A percentile compares a stretch with the other conserved stretches of the same genome.
phyloP scores from a whole-genome alignment of 2,329 filamentous ascomycete species.

The Aspergillus sp. region DNA sequence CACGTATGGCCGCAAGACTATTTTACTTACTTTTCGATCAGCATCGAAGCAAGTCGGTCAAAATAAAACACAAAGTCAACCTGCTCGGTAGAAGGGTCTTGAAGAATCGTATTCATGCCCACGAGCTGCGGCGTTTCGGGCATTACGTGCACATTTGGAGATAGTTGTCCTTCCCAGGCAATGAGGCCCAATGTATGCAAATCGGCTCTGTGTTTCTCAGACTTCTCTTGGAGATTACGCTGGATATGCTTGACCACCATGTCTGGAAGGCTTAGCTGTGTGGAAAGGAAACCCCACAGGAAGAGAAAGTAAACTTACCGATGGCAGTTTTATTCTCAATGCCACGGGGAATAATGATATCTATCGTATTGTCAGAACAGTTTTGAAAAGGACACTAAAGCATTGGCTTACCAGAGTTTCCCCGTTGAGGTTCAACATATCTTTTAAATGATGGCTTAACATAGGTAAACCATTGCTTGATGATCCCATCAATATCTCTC shows the following conservation, averaged over 20 bases:
- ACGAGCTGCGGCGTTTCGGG: slow-evolving; percentile 73
- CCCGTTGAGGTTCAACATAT: slow-evolving; percentile 87
- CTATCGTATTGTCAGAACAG: slow-evolving; percentile 35
- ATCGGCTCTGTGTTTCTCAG: slow-evolving; percentile 72
- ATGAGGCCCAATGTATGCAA: slow-evolving; percentile 71
- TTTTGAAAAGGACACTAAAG: too few relatives aligned
- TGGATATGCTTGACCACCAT: slow-evolving; percentile 95
- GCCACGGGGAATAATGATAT: slow-evolving; percentile 91
- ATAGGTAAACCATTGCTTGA: slow-evolving; percentile 96
- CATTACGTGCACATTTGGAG: slow-evolving; percentile 68
- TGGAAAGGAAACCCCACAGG: neutral
- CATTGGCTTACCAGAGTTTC: slow-evolving; percentile 63
- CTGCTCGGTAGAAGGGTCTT: slow-evolving; percentile 69
- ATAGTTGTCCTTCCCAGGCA: slow-evolving; percentile 67
- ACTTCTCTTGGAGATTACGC: slow-evolving; percentile 81
- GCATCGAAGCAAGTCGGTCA: slow-evolving; percentile 76
- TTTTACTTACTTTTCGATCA: slow-evolving; percentile 62
- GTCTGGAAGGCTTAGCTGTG: slow-evolving; percentile 42
- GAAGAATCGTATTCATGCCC: slow-evolving; percentile 87
- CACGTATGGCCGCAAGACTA: neutral
- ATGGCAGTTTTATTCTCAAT: slow-evolving; percentile 95
- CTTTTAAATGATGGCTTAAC: slow-evolving; percentile 97
- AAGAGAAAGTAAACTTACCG: slow-evolving; percentile 21
- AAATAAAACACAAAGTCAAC: slow-evolving; percentile 99
- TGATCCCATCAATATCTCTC: slow-evolving; percentile 87